Evolutionary conservation across 495 filamentous ascomycete genomes (phyloP).

Genomic region (Aspergillus coremiiformis): DNA sequence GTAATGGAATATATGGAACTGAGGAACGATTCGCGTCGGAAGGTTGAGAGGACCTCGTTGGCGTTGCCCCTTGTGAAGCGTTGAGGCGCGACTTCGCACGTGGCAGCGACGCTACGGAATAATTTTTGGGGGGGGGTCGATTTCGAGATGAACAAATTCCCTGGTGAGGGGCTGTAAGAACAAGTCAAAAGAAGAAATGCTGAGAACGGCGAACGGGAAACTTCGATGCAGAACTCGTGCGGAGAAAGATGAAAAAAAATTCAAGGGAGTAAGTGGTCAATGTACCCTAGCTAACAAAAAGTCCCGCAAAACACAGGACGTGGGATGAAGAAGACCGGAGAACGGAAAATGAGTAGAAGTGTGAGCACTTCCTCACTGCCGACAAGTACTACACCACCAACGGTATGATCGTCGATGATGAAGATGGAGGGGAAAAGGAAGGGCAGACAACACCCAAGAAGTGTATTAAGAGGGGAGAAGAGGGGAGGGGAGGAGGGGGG

Average conservation of each 20-base stretch:
- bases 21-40: conserved; percentile 5
- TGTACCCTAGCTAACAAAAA: conserved; percentile 16
- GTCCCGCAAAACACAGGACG: conserved; percentile 15
- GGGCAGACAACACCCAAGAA: conserved; percentile 17
- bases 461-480: conserved; percentile 14
- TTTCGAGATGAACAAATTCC: not conserved
- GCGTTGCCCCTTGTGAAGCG: conserved; percentile 17
- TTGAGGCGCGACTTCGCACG: conserved; percentile 21
- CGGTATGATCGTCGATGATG: conserved; percentile 11
- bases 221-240: conserved; percentile 18
- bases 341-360: conserved; percentile 18
- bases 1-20: conserved; percentile 2
- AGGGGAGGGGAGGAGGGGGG: conserved; percentile 18
- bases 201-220: conserved; percentile 9
- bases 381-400: conserved; percentile 9
- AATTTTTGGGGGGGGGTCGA: not conserved
- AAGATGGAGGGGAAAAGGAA: conserved; percentile 15
- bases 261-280: conserved; percentile 16
- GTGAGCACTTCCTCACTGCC: conserved; percentile 17
- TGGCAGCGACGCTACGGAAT: conserved; percentile 12
- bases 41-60: conserved; percentile 2
- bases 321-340: conserved; percentile 13
- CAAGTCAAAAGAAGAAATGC: not conserved
- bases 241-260: conserved; percentile 13
- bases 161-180: not conserved